Conservation (phyloP, 805 yeast species). For the Candida montana region DNA sequence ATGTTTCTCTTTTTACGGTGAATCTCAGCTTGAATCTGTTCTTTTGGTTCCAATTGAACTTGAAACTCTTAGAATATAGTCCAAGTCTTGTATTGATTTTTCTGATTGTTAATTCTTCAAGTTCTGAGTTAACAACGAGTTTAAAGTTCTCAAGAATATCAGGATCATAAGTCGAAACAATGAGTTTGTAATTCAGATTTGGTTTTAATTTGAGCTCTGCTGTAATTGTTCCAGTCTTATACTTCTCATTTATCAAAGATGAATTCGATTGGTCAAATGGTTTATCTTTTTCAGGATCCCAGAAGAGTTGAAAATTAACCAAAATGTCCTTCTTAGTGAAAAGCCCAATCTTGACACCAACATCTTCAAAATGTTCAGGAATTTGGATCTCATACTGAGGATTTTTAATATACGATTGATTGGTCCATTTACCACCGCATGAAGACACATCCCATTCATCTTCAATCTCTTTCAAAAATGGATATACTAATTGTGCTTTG, state of each 20-base stretch:
- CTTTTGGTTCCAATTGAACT: conserved; percentile 35
- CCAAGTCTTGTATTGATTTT: conserved; percentile 31
- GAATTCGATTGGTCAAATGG: conserved; percentile 28
- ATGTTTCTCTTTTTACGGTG: conserved; percentile 16
- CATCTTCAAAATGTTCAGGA: conserved; percentile 17
- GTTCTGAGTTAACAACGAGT: conserved; percentile 28
- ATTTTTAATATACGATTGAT: conserved; percentile 41
- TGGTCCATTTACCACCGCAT: conserved; percentile 53
- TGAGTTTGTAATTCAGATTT: conserved; percentile 38
- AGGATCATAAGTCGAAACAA: conserved; percentile 42
- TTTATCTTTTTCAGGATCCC: conserved; percentile 25
- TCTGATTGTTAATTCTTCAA: conserved; percentile 5
- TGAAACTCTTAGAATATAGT: conserved; percentile 25
- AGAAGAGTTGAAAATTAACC: conserved; percentile 41
- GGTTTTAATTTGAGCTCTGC: conserved; percentile 21
- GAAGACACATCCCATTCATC: conserved; percentile 42
- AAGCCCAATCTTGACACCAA: conserved; percentile 17
- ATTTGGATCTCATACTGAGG: conserved; percentile 46
- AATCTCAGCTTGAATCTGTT: conserved; percentile 35
- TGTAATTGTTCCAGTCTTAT: conserved; percentile 25
- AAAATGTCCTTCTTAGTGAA: conserved; percentile 26
- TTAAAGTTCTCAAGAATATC: conserved; percentile 27
- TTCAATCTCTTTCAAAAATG: conserved; percentile 17
- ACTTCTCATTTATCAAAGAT: conserved; percentile 32
- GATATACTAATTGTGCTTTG: conserved; percentile 30